Conservation (phyloP, 108 stramenopile genomes). For the Stephanodiscus triporus region DNA sequence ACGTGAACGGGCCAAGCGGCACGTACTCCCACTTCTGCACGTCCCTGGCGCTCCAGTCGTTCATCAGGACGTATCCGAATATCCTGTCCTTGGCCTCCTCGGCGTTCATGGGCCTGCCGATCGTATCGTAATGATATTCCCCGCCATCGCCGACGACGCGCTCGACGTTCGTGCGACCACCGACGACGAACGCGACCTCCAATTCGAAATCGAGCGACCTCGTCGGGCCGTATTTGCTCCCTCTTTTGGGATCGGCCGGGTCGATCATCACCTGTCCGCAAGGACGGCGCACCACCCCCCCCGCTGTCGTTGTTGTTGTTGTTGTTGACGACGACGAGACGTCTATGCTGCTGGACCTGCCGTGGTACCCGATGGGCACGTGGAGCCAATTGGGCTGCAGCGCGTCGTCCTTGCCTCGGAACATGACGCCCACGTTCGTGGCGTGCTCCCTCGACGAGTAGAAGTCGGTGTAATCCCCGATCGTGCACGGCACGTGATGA, state of each 20-base stretch:
- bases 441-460: slow-evolving; percentile 93
- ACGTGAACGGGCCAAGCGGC: slow-evolving; percentile 93
- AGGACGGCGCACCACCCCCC: slow-evolving; percentile 67
- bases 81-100: slow-evolving; percentile 83
- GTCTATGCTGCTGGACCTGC: slow-evolving; percentile 74
- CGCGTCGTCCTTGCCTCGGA: slow-evolving; percentile 91
- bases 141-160: slow-evolving; percentile 23
- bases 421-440: slow-evolving; percentile 93
- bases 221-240: slow-evolving; percentile 80
- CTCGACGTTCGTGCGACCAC: slow-evolving; percentile 60
- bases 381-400: slow-evolving; percentile 93
- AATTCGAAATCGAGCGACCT: slow-evolving; percentile 90
- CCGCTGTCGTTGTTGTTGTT: not conserved
- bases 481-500: slow-evolving; percentile 79
- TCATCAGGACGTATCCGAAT: slow-evolving; percentile 92
- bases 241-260: slow-evolving; percentile 66
- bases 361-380: slow-evolving; percentile 94
- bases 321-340: not conserved
- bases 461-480: slow-evolving; percentile 94
- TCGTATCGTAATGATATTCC: not conserved
- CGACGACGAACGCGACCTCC: slow-evolving; percentile 92
- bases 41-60: slow-evolving; percentile 93
- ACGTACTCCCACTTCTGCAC: slow-evolving; percentile 94
- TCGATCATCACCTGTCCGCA: slow-evolving; percentile 88
- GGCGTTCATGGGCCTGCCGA: slow-evolving; percentile 67